Conservation (phyloP, 345 rosid genomes). For the Gossypium mustelinum region DNA sequence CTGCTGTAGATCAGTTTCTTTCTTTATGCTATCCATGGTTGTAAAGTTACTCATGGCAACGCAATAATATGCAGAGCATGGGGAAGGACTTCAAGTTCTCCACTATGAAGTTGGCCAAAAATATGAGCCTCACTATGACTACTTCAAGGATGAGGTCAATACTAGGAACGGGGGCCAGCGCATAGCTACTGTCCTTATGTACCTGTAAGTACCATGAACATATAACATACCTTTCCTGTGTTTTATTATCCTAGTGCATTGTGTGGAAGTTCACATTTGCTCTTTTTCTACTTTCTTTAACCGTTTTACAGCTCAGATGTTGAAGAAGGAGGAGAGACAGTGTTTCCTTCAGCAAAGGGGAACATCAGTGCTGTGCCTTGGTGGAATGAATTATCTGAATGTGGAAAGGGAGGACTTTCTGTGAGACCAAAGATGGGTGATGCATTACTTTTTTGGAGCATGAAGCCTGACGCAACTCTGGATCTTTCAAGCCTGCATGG, state of each 20-base stretch:
- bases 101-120: conserved; percentile 93
- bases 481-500: conserved; percentile 90
- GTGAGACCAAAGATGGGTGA: conserved; percentile 93
- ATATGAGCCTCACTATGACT: conserved; percentile 91
- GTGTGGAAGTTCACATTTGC: conserved; percentile 1
- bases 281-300: conserved; percentile 5
- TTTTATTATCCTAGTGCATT: conserved; percentile 2
- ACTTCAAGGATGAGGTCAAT: conserved; percentile 74
- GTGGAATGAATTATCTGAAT: conserved; percentile 87
- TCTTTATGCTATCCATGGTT: not conserved
- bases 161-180: conserved; percentile 94
- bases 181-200: conserved; percentile 90
- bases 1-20: conserved; percentile 4
- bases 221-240: not conserved
- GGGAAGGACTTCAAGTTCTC: conserved; percentile 94
- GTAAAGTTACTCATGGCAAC: conserved; percentile 12
- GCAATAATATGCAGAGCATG: conserved; percentile 53
- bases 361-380: conserved; percentile 75
- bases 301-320: conserved; percentile 76
- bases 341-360: conserved; percentile 83
- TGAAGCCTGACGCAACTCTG: conserved; percentile 76
- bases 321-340: conserved; percentile 98
- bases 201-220: conserved; percentile 57
- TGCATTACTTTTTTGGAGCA: conserved; percentile 96
- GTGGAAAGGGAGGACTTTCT: conserved; percentile 81